A percentile compares a stretch with the other conserved stretches of the same genome.
Evolutionary conservation across 257 asterid species (phyloP).

Genomic region (Eucommia ulmoides): DNA sequence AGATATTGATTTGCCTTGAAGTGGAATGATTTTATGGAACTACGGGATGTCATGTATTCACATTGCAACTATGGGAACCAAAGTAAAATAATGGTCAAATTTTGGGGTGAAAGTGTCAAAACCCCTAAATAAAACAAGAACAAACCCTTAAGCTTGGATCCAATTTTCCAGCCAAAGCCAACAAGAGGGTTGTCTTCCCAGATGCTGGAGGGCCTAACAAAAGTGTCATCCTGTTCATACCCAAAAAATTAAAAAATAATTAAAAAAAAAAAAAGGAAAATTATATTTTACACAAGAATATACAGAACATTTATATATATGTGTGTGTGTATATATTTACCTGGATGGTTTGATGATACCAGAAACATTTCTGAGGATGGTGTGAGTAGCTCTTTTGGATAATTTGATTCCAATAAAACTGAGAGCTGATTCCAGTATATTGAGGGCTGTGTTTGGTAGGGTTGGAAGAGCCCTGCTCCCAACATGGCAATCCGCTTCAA

Average conservation of each 20-base stretch:
- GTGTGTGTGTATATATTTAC: too few species aligned
- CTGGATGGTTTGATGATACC: slow-evolving; percentile 65
- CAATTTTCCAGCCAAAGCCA: slow-evolving; percentile 60
- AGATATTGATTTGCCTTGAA: too few species aligned
- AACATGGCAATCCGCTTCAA: slow-evolving; percentile 50
- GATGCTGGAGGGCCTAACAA: slow-evolving; percentile 62
- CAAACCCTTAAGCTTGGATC: slow-evolving; percentile 32
- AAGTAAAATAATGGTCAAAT: too few species aligned
- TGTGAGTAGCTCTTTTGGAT: slow-evolving; percentile 41
- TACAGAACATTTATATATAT: too few species aligned
- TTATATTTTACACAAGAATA: neutral
- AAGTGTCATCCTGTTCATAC: slow-evolving; percentile 47
- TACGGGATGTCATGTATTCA: too few species aligned
- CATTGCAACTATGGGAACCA: too few species aligned
- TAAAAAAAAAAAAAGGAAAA: neutral
- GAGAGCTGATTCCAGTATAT: slow-evolving; percentile 32
- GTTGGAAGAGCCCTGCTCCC: slow-evolving; percentile 64
- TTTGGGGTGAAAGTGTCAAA: too few species aligned
- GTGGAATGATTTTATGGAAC: too few species aligned
- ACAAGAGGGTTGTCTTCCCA: slow-evolving; percentile 58
- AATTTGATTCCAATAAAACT: slow-evolving; percentile 28
- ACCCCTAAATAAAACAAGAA: too few species aligned
- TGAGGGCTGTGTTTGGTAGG: slow-evolving; percentile 37
- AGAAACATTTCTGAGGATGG: slow-evolving; percentile 41
- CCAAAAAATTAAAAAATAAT: slow-evolving; percentile 4